Percentiles rank a stretch among this genome's conserved stretches.
These are phyloP conservation scores for Phycomyces blakesleeanus DNA, from an alignment of 192 early-diverging fungal species.

Conservation along the genomic window DNA sequence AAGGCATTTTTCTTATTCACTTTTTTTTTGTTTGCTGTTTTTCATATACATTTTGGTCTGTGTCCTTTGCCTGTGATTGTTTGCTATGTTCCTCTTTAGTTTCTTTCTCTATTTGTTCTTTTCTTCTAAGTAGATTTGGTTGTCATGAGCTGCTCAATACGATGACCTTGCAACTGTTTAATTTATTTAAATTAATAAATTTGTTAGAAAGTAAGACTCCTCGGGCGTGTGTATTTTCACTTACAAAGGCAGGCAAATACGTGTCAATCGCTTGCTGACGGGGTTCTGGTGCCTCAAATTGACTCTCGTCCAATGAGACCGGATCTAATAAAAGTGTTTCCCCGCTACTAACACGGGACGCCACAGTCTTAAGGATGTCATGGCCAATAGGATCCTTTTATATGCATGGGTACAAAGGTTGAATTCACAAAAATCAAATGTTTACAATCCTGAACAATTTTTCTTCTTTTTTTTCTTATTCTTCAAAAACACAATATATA, in stretches of 20 bases:
- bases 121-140: not conserved
- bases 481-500: too few species aligned
- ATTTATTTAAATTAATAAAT: not conserved
- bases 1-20: too few species aligned
- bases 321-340: constrained; percentile 90
- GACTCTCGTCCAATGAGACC: constrained; percentile 53
- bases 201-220: not conserved
- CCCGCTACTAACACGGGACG: constrained; percentile 71
- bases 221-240: constrained; percentile 1
- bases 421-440: too few species aligned
- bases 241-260: constrained; percentile 46
- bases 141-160: not conserved
- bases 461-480: too few species aligned
- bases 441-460: too few species aligned
- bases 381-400: constrained; percentile 73
- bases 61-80: too few species aligned
- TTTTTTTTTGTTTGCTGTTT: too few species aligned
- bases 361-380: constrained; percentile 86
- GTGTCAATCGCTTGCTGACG: constrained; percentile 42
- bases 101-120: too few species aligned
- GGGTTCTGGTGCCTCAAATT: constrained; percentile 50
- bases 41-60: too few species aligned
- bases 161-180: not conserved
- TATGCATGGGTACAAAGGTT: too few species aligned
- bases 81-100: too few species aligned